Evolutionary conservation across 805 yeast genomes (phyloP), one percentile per base, ranked within the genome.

Genomic region (Myxozyma vanderwaltii): DNA sequence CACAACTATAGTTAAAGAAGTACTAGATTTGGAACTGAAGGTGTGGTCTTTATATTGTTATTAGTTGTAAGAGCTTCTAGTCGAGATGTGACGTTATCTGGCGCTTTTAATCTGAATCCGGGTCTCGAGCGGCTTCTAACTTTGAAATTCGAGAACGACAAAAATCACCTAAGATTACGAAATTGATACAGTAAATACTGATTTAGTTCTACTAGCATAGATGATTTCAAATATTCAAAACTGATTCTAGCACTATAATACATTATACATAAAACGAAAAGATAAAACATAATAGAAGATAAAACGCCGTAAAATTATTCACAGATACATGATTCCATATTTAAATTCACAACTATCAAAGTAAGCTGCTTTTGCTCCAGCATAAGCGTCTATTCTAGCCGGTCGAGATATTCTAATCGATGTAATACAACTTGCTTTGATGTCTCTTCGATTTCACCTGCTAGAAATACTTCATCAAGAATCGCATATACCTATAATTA

Each of bases 361-460:
- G n/a, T n/a, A n/a, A n/a, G n/a, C n/a, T n/a, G n/a, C n/a, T n/a
- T n/a, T n/a, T n/a, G n/a, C n/a, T n/a, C n/a, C n/a, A n/a, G n/a
- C n/a, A n/a, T n/a, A n/a, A n/a, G n/a, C n/a, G n/a, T n/a, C n/a
- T n/a, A 84, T 53, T 83, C 89, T 57, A 86, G 70, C 54, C 79
- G 75, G 68, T 89, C 96, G 54, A 89, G 75, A 63, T 80, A 77
- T 58, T 81, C 81, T 41, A 92, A 74, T 59, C 96, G 74, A 21
- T 82, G 82, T 57, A 91, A 72, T 4, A 92, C 79, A 50, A 78
- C 80, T 26, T 79, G 79, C 71, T 88, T 89, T 64, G 89, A 87
- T 1, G 91, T 87, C 70, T 91, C 96, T 70, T 88, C 90, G 12
- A 91, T 78, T 71, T 94, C 97, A 12, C 99, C 99, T 12, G 91